These are phyloP conservation scores for Linum lewisii DNA, from an alignment of 345 rosid species.

Conservation along the genomic window DNA sequence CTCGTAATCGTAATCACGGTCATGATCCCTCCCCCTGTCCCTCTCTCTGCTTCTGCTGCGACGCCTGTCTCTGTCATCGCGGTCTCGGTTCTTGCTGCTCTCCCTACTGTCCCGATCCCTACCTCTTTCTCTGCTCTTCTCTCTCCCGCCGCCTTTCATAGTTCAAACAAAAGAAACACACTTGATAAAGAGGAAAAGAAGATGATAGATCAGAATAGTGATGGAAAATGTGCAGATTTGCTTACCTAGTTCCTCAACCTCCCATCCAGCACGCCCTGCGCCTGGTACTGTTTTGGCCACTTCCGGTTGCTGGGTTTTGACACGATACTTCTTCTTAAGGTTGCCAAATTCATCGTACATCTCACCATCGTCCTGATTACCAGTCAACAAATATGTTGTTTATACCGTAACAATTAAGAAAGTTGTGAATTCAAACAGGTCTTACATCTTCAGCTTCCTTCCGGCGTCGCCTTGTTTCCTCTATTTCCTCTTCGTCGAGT, in stretches of 20 bases:
- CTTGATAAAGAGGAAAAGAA: background rate
- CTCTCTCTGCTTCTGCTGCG: conserved; percentile 69
- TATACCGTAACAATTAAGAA: conserved; percentile 13
- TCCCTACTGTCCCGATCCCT: conserved; percentile 58
- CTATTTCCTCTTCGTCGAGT: conserved; percentile 95
- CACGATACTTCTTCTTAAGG: conserved; percentile 90
- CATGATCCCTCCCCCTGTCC: conserved; percentile 44
- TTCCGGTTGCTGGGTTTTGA: conserved; percentile 72
- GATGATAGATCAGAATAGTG: background rate
- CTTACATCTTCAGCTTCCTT: conserved; percentile 89
- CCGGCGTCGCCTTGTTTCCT: conserved; percentile 87
- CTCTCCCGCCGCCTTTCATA: conserved; percentile 57
- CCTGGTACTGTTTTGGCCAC: conserved; percentile 49
- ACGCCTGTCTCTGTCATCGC: conserved; percentile 50
- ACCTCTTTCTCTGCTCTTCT: conserved; percentile 73
- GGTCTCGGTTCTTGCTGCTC: conserved; percentile 42
- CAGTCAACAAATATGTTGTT: conserved; percentile 6
- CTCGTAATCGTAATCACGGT: conserved; percentile 41
- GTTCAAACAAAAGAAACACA: conserved; percentile 31
- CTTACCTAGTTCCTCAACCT: conserved; percentile 83
- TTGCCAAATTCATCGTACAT: conserved; percentile 98
- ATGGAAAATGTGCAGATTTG: background rate
- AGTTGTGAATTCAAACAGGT: conserved; percentile 6
- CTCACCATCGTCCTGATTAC: conserved; percentile 88
- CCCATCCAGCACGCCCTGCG: conserved; percentile 99